Conservation (phyloP, 2,329 filamentous ascomycete species). For the Zymoseptoria pseudotritici region DNA sequence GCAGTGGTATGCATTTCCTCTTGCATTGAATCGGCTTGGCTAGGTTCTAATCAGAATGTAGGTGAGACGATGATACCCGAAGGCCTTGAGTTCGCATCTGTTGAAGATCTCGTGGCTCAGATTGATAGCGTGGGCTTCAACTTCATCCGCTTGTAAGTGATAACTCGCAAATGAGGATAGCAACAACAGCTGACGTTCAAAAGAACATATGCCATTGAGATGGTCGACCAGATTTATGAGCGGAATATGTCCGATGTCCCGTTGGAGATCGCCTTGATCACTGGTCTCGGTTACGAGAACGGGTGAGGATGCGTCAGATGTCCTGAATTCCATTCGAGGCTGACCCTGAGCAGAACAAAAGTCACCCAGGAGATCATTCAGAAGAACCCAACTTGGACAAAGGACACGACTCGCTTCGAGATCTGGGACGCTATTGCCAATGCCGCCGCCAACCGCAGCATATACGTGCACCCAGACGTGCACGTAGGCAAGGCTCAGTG, state of each 20-base stretch:
- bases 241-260: constrained; percentile 33
- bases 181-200: not conserved
- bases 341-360: constrained; percentile 18
- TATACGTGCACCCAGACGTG: constrained; percentile 55
- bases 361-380: constrained; percentile 32
- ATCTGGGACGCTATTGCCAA: constrained; percentile 27
- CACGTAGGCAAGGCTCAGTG: constrained; percentile 53
- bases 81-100: constrained; percentile 27
- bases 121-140: constrained; percentile 30
- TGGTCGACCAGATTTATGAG: constrained; percentile 37
- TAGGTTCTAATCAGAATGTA: not conserved
- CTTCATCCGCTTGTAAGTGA: constrained; percentile 25
- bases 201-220: constrained; percentile 36
- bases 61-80: constrained; percentile 30
- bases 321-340: not conserved
- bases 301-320: constrained; percentile 13
- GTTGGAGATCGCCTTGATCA: constrained; percentile 34
- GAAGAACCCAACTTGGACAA: constrained; percentile 32
- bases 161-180: constrained; percentile 1
- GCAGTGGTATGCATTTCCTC: constrained; percentile 9
- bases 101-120: constrained; percentile 23
- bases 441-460: constrained; percentile 33
- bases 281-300: constrained; percentile 34
- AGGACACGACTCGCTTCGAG: constrained; percentile 34
- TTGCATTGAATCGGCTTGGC: not conserved